Evolutionary conservation across 192 early-diverging fungal species (phyloP).

Genomic region (Umbelopsis ramanniana): DNA sequence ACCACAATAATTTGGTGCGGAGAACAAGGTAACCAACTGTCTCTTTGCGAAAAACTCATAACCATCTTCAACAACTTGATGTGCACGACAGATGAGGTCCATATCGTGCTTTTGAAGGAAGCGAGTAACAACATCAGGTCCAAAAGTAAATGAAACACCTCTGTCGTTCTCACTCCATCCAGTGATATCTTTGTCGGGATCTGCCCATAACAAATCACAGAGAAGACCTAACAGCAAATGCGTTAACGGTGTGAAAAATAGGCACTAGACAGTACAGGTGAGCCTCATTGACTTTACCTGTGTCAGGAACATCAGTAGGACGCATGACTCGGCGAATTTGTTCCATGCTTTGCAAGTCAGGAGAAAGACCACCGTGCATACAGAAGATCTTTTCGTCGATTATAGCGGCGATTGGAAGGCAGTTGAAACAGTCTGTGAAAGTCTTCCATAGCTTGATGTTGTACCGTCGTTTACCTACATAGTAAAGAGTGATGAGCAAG

Average conservation of each 20-base stretch:
- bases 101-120: slow-evolving; percentile 96
- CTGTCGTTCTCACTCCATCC: slow-evolving; percentile 98
- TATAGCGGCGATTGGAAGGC: slow-evolving; percentile 94
- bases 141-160: slow-evolving; percentile 95
- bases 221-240: slow-evolving; percentile 64
- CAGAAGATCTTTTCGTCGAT: slow-evolving; percentile 98
- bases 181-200: slow-evolving; percentile 94
- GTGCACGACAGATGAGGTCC: slow-evolving; percentile 97
- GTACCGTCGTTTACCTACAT: slow-evolving; percentile 88
- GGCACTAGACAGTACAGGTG: background rate
- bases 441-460: slow-evolving; percentile 99
- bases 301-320: slow-evolving; percentile 97
- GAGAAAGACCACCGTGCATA: slow-evolving; percentile 97
- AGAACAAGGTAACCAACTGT: slow-evolving; percentile 94
- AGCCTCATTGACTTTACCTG: slow-evolving; percentile 58
- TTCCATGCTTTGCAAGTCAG: slow-evolving; percentile 96
- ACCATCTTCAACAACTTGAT: slow-evolving; percentile 98
- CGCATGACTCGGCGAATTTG: slow-evolving; percentile 97
- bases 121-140: slow-evolving; percentile 93
- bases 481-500: background rate
- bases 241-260: background rate
- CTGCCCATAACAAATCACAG: slow-evolving; percentile 96
- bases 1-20: slow-evolving; percentile 96
- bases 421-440: slow-evolving; percentile 99
- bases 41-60: slow-evolving; percentile 99